Conservation (phyloP, 1,139 yeast species). For the Protomyces pachydermus region DNA sequence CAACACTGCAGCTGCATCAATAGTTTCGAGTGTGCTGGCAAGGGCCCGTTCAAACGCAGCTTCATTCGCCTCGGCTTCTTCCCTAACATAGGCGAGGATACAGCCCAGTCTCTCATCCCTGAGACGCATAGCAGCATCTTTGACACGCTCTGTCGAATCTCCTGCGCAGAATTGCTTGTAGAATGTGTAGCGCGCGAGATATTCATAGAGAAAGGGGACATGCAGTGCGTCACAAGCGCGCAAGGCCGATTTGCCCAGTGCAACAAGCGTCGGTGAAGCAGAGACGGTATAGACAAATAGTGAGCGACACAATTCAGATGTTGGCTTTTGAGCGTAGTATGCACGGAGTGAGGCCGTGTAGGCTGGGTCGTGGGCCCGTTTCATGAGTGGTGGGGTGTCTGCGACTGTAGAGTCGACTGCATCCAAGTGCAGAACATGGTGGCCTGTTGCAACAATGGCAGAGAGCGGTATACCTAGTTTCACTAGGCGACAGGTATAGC, state of each 20-base stretch:
- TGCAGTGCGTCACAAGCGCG: slow-evolving; percentile 15
- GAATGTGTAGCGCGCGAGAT: slow-evolving; percentile 36
- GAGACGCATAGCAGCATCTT: slow-evolving; percentile 62
- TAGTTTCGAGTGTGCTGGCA: slow-evolving; percentile 59
- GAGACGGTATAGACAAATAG: slow-evolving; percentile 23
- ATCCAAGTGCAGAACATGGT: not conserved
- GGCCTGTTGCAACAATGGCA: not conserved
- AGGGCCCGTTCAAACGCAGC: slow-evolving; percentile 52
- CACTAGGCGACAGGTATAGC: too few species aligned
- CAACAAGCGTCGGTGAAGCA: slow-evolving; percentile 17
- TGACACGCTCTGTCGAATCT: slow-evolving; percentile 64
- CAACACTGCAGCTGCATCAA: slow-evolving; percentile 44
- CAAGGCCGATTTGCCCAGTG: slow-evolving; percentile 11
- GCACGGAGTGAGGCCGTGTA: not conserved
- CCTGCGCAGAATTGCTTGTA: slow-evolving; percentile 70
- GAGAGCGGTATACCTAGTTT: not conserved
- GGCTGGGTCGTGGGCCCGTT: not conserved
- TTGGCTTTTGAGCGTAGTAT: slow-evolving; percentile 1
- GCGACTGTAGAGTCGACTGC: not conserved
- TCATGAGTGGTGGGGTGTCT: not conserved
- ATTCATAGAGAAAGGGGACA: slow-evolving; percentile 9
- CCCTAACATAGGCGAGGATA: slow-evolving; percentile 91
- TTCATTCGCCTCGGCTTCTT: slow-evolving; percentile 52
- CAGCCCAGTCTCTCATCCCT: slow-evolving; percentile 74
- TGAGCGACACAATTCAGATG: slow-evolving; percentile 2